Evolutionary conservation across 768 basidiomycete genomes (phyloP).

Genomic region (Albatrellus ellisii): DNA sequence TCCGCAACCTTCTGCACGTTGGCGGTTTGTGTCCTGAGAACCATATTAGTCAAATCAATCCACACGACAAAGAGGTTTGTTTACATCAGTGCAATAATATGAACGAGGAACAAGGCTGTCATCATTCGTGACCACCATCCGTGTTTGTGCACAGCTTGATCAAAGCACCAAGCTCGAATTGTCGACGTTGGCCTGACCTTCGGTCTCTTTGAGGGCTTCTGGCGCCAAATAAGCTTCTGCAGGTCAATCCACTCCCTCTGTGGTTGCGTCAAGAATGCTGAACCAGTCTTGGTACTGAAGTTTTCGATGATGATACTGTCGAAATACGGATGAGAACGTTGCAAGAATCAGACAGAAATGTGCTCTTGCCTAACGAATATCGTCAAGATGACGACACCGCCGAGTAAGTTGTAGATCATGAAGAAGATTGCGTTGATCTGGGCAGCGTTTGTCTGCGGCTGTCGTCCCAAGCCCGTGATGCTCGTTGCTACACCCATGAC

Average conservation of each 20-base stretch:
- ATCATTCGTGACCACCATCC: conserved; percentile 84
- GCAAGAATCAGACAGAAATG: not conserved
- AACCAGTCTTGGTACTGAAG: conserved; percentile 78
- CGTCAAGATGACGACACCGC: conserved; percentile 80
- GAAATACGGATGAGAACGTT: conserved; percentile 7
- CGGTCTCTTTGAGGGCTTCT: conserved; percentile 78
- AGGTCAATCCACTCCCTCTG: conserved; percentile 94
- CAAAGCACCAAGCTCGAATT: conserved; percentile 78
- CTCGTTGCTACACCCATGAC: conserved; percentile 75
- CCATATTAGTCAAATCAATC: not conserved
- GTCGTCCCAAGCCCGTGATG: conserved; percentile 54
- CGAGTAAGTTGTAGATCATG: conserved; percentile 82
- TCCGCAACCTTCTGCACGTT: conserved; percentile 36
- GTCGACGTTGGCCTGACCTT: conserved; percentile 36
- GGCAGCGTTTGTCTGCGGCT: conserved; percentile 59
- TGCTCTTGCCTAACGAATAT: conserved; percentile 72
- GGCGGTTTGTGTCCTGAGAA: conserved; percentile 68
- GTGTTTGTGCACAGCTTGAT: conserved; percentile 81
- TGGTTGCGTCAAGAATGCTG: conserved; percentile 71
- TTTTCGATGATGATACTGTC: conserved; percentile 89
- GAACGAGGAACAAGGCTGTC: conserved; percentile 67
- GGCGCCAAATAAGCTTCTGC: conserved; percentile 75
- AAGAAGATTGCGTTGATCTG: conserved; percentile 87
- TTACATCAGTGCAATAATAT: conserved; percentile 76
- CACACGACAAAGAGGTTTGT: conserved; percentile 18